Percentiles rank a stretch among this genome's conserved stretches.
These are phyloP conservation scores for Puccinia triticina DNA, from an alignment of 1,284 basidiomycete species.

Conservation along the genomic window DNA sequence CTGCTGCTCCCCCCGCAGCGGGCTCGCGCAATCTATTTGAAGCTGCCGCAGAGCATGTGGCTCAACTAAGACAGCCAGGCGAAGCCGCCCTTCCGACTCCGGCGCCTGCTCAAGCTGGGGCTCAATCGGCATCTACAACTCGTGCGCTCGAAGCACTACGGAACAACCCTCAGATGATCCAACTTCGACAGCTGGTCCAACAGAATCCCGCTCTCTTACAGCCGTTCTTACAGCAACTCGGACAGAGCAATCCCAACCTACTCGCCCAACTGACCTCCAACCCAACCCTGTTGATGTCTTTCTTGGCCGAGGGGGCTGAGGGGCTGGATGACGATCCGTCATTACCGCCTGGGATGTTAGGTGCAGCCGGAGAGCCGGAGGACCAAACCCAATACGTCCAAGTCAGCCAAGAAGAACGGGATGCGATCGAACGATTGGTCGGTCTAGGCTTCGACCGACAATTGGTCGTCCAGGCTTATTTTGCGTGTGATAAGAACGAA, in stretches of 20 bases:
- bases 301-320: constrained; percentile 56
- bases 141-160: constrained; percentile 62
- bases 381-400: constrained; percentile 47
- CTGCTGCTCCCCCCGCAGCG: constrained; percentile 57
- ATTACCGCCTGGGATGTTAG: constrained; percentile 42
- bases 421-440: constrained; percentile 82
- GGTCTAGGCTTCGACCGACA: constrained; percentile 81
- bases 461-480: constrained; percentile 78
- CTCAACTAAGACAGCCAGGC: constrained; percentile 61
- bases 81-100: constrained; percentile 60
- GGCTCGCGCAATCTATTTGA: constrained; percentile 75
- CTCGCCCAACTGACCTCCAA: constrained; percentile 56
- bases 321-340: constrained; percentile 54
- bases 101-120: constrained; percentile 53
- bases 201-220: constrained; percentile 79
- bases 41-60: constrained; percentile 59
- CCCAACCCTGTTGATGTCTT: constrained; percentile 56
- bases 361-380: constrained; percentile 1
- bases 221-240: constrained; percentile 79
- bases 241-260: constrained; percentile 72
- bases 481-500: constrained; percentile 92
- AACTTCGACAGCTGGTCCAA: constrained; percentile 65
- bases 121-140: constrained; percentile 43
- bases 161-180: constrained; percentile 51
- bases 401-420: constrained; percentile 60